These are phyloP conservation scores for Colletotrichum karsti DNA, from an alignment of 2,329 filamentous ascomycete genomes.

Conservation along the genomic window DNA sequence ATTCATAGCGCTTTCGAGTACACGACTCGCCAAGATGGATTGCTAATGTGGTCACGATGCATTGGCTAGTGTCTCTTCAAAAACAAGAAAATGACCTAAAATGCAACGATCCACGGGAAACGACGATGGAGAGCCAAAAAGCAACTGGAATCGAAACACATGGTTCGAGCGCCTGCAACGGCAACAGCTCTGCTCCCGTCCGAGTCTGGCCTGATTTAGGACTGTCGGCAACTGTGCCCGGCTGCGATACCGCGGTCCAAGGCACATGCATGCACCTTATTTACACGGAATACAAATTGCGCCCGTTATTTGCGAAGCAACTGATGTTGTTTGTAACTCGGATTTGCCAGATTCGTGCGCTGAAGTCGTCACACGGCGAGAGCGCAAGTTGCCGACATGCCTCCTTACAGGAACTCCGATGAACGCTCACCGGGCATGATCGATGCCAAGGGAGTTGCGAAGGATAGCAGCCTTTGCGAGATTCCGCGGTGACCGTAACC, in stretches of 20 bases:
- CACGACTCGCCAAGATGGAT: background rate
- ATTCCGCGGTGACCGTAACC: background rate
- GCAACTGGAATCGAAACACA: constrained; percentile 12
- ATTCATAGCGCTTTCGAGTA: background rate
- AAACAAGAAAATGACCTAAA: background rate
- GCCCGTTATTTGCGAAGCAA: background rate
- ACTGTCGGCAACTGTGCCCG: background rate
- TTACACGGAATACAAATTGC: background rate
- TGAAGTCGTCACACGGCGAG: too few species aligned
- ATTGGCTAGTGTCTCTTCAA: background rate
- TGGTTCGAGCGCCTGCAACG: constrained; percentile 26
- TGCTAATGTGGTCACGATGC: constrained; percentile 5
- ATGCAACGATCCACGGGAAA: background rate
- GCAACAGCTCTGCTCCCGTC: constrained; percentile 21
- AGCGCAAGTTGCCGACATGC: background rate
- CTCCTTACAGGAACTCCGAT: background rate
- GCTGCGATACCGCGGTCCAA: background rate
- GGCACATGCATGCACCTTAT: background rate
- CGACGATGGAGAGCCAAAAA: background rate
- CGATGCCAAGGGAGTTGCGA: background rate
- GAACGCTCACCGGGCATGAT: background rate
- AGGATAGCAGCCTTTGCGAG: background rate
- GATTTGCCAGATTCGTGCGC: background rate
- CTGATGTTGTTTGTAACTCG: background rate
- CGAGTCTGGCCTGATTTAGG: background rate